Evolutionary conservation across 2,329 filamentous ascomycete species (phyloP), one percentile per base, ranked within the genome.

Genomic region (Fusarium sp.): DNA sequence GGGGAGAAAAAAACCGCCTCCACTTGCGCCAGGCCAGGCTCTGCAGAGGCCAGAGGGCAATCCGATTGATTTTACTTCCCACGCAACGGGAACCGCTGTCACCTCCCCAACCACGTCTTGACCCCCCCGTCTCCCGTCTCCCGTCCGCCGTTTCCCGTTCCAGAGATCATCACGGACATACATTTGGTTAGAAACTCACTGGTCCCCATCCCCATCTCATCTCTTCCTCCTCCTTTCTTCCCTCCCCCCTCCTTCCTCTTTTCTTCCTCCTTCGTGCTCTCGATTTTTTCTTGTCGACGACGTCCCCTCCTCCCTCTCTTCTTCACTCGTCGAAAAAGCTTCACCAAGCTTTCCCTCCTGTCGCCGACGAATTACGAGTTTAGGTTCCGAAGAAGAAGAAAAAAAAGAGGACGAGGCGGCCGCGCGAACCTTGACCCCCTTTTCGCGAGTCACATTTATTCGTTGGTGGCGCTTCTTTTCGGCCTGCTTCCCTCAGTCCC

Each of bases 121-220:
- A 58, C 58, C 52, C 73, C 74, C 67, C 72, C 66, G 74, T 74
- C 73, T 72, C 72, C 74, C 76, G 70, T 78, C 68, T 76, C 72
- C 76, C 76, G 72, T 75, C 72, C 76, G 75, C 70, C 70, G 65
- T 77, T 76, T 72, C 73, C 72, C 64, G 72, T 78, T 77, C 76
- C 73, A 76, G 67, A 78, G 67, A 78, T 78, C 74, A 75, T 77
- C 72, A 56, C 69, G 73, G 75, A 73, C 67, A 69, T 76, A 45
- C 41, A 45, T 48, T 48, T 75, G 76, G 64, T 71, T 72, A 71
- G 65, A 68, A 50, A 50, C 24, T 50, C 24, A 27, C 61, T 52
- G 62, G 68, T 75, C 69, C 72, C 69, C 35, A 20, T 41, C n/a
- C 52, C 45, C 45, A 62, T 73, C 66, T 73, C 73, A 67, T 65